phyloP scores from a whole-genome alignment of 116 monocot species.

The Iris pallida region DNA sequence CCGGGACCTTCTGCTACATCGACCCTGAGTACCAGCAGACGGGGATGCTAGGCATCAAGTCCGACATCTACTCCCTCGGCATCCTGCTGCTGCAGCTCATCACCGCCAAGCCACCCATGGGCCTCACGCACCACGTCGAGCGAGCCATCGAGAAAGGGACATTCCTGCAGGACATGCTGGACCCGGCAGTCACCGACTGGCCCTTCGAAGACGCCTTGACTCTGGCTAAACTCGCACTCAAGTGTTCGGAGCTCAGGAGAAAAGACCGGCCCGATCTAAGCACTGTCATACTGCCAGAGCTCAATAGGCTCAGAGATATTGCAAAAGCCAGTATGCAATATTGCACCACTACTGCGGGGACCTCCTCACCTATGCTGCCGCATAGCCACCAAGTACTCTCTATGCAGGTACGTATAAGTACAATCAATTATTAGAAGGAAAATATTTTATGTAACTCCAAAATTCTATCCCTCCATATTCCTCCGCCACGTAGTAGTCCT shows the following conservation, averaged over 20 bases:
- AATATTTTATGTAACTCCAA: too few relatives aligned
- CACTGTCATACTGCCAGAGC: constrained; percentile 16
- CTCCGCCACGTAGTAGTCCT: too few relatives aligned
- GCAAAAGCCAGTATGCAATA: constrained; percentile 9
- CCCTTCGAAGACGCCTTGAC: constrained; percentile 13
- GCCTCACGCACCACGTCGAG: constrained; percentile 42
- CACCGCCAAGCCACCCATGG: constrained; percentile 61
- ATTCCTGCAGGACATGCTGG: constrained; percentile 11
- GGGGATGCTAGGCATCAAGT: constrained; percentile 62
- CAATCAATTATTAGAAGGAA: too few relatives aligned
- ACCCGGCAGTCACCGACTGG: constrained; percentile 16
- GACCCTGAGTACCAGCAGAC: constrained; percentile 84
- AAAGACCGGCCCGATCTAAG: constrained; percentile 21
- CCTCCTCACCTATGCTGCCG: constrained; percentile 5
- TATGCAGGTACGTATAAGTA: constrained; percentile 20
- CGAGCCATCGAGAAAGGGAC: constrained; percentile 40
- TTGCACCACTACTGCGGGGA: not conserved
- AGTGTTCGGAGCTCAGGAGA: constrained; percentile 16
- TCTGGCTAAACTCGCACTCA: constrained; percentile 16
- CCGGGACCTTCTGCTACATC: constrained; percentile 74
- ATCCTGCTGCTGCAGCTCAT: constrained; percentile 61
- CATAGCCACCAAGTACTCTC: constrained; percentile 11
- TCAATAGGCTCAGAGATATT: constrained; percentile 14
- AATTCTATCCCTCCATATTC: too few relatives aligned
- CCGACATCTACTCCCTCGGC: constrained; percentile 66